Base-by-base conservation (phyloP, 257 asterid genomes). In the Nicotiana tabacum region DNA sequence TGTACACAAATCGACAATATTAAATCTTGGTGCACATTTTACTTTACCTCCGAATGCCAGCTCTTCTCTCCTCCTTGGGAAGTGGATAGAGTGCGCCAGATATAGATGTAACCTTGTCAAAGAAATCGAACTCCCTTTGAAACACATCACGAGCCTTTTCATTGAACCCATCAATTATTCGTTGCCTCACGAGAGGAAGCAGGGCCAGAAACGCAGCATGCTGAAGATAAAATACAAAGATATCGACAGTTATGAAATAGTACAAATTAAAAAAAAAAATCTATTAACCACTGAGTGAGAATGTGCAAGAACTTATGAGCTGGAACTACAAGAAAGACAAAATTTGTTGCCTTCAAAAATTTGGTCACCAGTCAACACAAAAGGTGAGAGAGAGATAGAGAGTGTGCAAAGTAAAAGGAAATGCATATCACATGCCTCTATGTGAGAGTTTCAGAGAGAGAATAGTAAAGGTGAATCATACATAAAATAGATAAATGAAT, bases 21-120 rank as follows among this genome's bases (percentile, higher is more conserved):
- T 27, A 87, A 83, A 82, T 82, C 46, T 57, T 67, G 16, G 51
- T 85, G 81, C 81, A 82, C 67, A 57, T 77, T 39, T 32, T 58
- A 57, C 76, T 78, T 81, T 87, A 96, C 99, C 98, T 96, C 86
- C 95, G 89, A 67, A 96, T 96, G 70, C 98, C 98, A 81, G 97
- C 99, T 85, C 98, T 89, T 72, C 99, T 87, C 83, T 96, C 98
- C 84, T 94, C 99, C 90, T 96, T 96, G 9, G 98, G 99, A 84
- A 94, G 86, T 62, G 94, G 97, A 89, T 77, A 96, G 84, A 96
- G 97, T 82, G 91, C 97, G 37, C 99, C 99, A 80, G 99, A 96
- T 86, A 96, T 96, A 85, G 98, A 93, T 51, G 99, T 96, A 85
- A 96, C 99, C 87, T 96, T 90, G 92, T 96, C 99, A 85, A 96